Evolutionary conservation across 2,329 filamentous ascomycete genomes (phyloP), one percentile per base, ranked within the genome.

Genomic region (Aspergillus felis): DNA sequence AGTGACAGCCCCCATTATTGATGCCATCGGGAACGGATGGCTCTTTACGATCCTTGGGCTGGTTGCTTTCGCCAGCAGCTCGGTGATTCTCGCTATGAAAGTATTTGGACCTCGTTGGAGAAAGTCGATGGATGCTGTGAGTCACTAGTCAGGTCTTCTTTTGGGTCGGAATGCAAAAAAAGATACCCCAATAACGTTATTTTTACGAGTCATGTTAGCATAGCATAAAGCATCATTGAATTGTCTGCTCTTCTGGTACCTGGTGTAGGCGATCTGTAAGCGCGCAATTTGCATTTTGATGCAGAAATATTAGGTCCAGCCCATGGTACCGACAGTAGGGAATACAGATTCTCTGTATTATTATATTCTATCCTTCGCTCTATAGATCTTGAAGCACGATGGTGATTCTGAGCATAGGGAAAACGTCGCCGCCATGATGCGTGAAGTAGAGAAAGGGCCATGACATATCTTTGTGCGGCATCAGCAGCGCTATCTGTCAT

Each of bases 1-100:
- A 32, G 83, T 92, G 20, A 84, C 87, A 0, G 82, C 87, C 59
- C 90, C 90, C 0, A 79, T 91, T 55, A 88, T 93, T 54, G 69
- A 81, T 20, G 87, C 80, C 2, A 87, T 92, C 59, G 88, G 90
- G 2, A 84, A 87, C 61, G 90, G 90, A 1, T 92, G 88, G 88
- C 74, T 92, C 0, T 89, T 91, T 62, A 92, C 89, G 0, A 82
- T 83, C 20, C 61, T 83, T 8, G 78, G 82, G 64, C 65, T 82
- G 44, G 74, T 87, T 53, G 79, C 82, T 25, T 78, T 89, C 67
- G 67, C 84, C 0, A 82, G 81, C 60, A 83, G 85, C 5, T 82
- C 81, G 49, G 67, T 84, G 17, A 82, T 92, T 24, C 85, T 81
- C 74, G 71, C 82, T 0, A 81, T 92, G 75, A 79, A 79, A 65